Evolutionary conservation across 2,329 filamentous ascomycete genomes (phyloP).

Genomic region (Cytospora piceicola): DNA sequence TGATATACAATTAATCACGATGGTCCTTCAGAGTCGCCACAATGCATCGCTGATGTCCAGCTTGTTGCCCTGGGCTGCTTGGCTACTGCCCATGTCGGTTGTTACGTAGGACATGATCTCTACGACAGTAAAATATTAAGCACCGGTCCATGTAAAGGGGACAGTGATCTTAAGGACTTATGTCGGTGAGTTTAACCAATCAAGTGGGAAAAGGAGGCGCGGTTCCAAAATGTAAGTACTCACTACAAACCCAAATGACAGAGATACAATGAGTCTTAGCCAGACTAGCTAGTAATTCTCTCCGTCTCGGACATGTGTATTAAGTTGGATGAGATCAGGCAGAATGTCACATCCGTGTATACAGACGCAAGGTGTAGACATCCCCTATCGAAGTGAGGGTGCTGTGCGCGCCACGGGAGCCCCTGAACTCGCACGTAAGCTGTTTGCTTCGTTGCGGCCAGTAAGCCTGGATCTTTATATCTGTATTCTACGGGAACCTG

Average conservation of each 20-base stretch:
- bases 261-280: neutral
- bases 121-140: too few species aligned
- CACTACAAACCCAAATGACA: neutral
- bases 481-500: rapidly evolving
- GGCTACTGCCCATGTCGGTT: too few species aligned
- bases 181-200: neutral
- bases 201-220: neutral
- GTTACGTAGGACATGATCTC: too few species aligned
- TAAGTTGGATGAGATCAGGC: neutral
- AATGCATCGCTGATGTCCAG: too few species aligned
- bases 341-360: neutral
- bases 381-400: neutral
- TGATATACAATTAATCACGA: too few species aligned
- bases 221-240: too few species aligned
- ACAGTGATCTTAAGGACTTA: neutral
- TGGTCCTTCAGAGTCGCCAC: too few species aligned
- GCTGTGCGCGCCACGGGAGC: neutral
- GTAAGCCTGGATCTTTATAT: neutral
- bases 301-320: neutral
- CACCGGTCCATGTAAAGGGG: neutral
- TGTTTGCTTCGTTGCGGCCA: neutral
- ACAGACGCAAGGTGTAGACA: neutral
- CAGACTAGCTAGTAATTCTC: neutral
- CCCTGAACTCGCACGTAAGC: neutral
- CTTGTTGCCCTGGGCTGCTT: too few species aligned